Evolutionary conservation across 495 filamentous ascomycete species (phyloP).

Genomic region (Aspergillus baeticus): DNA sequence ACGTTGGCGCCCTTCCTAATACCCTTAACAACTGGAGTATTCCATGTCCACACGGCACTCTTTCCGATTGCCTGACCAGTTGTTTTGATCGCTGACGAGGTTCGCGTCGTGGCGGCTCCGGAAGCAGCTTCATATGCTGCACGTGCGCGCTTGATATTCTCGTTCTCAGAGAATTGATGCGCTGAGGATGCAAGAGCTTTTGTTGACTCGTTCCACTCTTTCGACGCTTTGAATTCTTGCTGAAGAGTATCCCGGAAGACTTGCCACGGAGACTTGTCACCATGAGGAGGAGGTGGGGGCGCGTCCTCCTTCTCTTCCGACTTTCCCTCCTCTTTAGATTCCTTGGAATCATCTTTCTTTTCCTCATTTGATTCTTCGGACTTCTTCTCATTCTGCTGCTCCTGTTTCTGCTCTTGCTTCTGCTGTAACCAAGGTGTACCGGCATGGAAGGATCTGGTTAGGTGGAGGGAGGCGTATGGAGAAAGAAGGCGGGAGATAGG

Average conservation of each 20-base stretch:
- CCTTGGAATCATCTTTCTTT: slow-evolving; percentile 35
- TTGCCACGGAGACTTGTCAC: slow-evolving; percentile 96
- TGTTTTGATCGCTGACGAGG: slow-evolving; percentile 74
- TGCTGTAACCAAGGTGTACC: slow-evolving; percentile 37
- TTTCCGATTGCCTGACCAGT: slow-evolving; percentile 86
- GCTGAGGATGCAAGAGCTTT: slow-evolving; percentile 87
- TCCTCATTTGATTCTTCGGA: slow-evolving; percentile 46
- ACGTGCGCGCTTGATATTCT: slow-evolving; percentile 81
- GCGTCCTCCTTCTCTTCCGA: slow-evolving; percentile 69
- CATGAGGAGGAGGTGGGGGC: slow-evolving; percentile 85
- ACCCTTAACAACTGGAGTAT: slow-evolving; percentile 87
- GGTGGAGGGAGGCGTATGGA: slow-evolving; percentile 38
- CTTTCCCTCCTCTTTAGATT: slow-evolving; percentile 33
- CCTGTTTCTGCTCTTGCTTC: slow-evolving; percentile 40
- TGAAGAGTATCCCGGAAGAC: slow-evolving; percentile 96
- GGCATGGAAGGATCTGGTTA: slow-evolving; percentile 45
- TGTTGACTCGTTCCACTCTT: slow-evolving; percentile 98
- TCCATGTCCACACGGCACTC: slow-evolving; percentile 94
- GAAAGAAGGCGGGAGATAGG: slow-evolving; percentile 37
- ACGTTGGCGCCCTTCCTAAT: slow-evolving; percentile 81
- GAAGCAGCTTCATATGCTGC: slow-evolving; percentile 83
- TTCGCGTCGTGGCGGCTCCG: slow-evolving; percentile 68
- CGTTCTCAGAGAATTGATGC: slow-evolving; percentile 90
- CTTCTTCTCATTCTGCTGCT: slow-evolving; percentile 45
- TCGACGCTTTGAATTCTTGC: slow-evolving; percentile 90